Evolutionary conservation across 495 filamentous ascomycete genomes (phyloP).

Genomic region (Daldinia grandis): DNA sequence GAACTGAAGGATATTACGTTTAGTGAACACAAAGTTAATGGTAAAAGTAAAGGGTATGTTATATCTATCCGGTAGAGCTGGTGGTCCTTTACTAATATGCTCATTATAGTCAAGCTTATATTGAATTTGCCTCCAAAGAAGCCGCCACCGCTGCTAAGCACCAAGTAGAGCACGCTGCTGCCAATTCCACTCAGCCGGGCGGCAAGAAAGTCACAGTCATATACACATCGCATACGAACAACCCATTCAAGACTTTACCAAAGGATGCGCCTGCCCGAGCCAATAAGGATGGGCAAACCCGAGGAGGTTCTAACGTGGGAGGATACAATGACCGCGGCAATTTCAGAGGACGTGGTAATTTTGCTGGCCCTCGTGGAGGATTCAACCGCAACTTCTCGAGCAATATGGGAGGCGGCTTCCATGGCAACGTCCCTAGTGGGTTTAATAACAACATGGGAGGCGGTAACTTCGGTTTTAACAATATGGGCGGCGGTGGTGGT

Average conservation of each 20-base stretch:
- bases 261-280: constrained; percentile 85
- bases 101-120: constrained; percentile 79
- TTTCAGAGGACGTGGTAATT: constrained; percentile 50
- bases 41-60: constrained; percentile 93
- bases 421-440: constrained; percentile 32
- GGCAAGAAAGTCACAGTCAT: constrained; percentile 76
- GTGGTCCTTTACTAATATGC: constrained; percentile 19
- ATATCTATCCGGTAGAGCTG: background rate
- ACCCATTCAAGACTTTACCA: constrained; percentile 90
- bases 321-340: constrained; percentile 55
- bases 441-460: constrained; percentile 45
- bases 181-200: constrained; percentile 50
- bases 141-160: constrained; percentile 88
- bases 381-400: constrained; percentile 18
- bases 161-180: constrained; percentile 71
- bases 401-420: constrained; percentile 38
- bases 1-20: constrained; percentile 94
- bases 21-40: constrained; percentile 98
- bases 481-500: constrained; percentile 56
- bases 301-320: constrained; percentile 55
- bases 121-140: constrained; percentile 84
- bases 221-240: constrained; percentile 78
- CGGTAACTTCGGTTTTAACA: constrained; percentile 56
- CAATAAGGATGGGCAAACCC: constrained; percentile 67
- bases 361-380: constrained; percentile 37